Evolutionary conservation across 805 yeast species (phyloP).

Genomic region (Lipomyces spencermartinsiae): DNA sequence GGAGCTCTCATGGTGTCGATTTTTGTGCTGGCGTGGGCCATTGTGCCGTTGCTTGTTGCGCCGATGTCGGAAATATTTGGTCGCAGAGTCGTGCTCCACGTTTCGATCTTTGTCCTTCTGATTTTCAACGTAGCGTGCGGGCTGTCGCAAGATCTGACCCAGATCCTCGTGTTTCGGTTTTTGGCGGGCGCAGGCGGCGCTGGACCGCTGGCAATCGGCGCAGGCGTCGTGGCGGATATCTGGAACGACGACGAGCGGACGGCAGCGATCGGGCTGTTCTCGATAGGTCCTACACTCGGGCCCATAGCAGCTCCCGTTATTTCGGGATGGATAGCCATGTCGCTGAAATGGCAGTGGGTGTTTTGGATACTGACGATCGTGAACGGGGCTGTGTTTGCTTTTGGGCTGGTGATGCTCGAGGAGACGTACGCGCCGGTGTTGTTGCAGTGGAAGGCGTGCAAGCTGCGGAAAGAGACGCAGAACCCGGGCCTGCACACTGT

Average conservation of each 20-base stretch:
- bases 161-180: conserved; percentile 63
- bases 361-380: conserved; percentile 43
- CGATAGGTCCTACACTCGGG: conserved; percentile 54
- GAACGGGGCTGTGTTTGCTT: conserved; percentile 42
- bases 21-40: conserved; percentile 86
- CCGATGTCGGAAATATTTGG: conserved; percentile 81
- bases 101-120: conserved; percentile 40
- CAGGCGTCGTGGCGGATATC: conserved; percentile 70
- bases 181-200: conserved; percentile 72
- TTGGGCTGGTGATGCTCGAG: conserved; percentile 27
- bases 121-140: conserved; percentile 66
- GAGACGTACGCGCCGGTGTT: conserved; percentile 75
- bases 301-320: conserved; percentile 71
- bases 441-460: conserved; percentile 45
- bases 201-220: conserved; percentile 72
- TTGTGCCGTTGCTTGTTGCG: conserved; percentile 89
- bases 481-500: conserved; percentile 53
- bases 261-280: conserved; percentile 51
- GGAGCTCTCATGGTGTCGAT: conserved; percentile 52
- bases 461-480: conserved; percentile 61
- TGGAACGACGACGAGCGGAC: conserved; percentile 59
- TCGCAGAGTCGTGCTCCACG: conserved; percentile 60
- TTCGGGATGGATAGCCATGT: conserved; percentile 57
- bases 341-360: conserved; percentile 65
- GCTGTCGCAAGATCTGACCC: conserved; percentile 59